A percentile compares a stretch with the other conserved stretches of the same genome.
phyloP scores from a whole-genome alignment of 2,329 filamentous ascomycete genomes.

The Phyllosticta capitalensis region DNA sequence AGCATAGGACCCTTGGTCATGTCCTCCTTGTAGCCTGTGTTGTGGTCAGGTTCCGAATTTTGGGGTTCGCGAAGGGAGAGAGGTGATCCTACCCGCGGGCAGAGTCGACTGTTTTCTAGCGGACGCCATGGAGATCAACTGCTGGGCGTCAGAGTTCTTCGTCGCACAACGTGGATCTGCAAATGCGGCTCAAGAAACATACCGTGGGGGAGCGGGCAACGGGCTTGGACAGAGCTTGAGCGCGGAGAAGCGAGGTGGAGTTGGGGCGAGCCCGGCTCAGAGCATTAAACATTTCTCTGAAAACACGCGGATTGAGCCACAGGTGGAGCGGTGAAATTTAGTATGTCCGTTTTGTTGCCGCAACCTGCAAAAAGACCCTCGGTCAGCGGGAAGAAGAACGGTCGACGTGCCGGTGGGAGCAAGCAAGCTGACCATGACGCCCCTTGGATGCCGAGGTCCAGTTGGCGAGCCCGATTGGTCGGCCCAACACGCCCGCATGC shows the following conservation, averaged over 20 bases:
- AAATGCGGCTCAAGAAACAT: slow-evolving; percentile 4
- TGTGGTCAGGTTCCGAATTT: slow-evolving; percentile 2
- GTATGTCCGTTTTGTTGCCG: not conserved
- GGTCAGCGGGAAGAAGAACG: slow-evolving; percentile 9
- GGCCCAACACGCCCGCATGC: not conserved
- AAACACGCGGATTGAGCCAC: not conserved
- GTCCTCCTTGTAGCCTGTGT: slow-evolving; percentile 68
- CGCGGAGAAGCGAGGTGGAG: slow-evolving; percentile 27
- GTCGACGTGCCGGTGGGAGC: not conserved
- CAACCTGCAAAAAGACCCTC: not conserved
- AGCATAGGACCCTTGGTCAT: slow-evolving; percentile 70
- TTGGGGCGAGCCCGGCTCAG: slow-evolving; percentile 27
- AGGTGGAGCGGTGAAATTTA: not conserved
- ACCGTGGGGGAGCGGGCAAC: slow-evolving; percentile 23
- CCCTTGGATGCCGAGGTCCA: slow-evolving; percentile 3
- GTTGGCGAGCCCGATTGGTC: not conserved
- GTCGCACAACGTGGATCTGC: slow-evolving; percentile 1
- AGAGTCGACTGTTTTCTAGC: slow-evolving; percentile 33
- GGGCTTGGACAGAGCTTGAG: slow-evolving; percentile 18
- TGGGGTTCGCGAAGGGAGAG: slow-evolving; percentile 15
- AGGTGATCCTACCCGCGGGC: slow-evolving; percentile 33
- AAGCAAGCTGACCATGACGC: not conserved
- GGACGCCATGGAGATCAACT: slow-evolving; percentile 29
- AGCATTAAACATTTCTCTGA: slow-evolving; percentile 30
- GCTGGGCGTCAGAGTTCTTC: not conserved